Evolutionary conservation across 371 early-diverging fungal species (phyloP).

Genomic region (Capillidium heterosporum): DNA sequence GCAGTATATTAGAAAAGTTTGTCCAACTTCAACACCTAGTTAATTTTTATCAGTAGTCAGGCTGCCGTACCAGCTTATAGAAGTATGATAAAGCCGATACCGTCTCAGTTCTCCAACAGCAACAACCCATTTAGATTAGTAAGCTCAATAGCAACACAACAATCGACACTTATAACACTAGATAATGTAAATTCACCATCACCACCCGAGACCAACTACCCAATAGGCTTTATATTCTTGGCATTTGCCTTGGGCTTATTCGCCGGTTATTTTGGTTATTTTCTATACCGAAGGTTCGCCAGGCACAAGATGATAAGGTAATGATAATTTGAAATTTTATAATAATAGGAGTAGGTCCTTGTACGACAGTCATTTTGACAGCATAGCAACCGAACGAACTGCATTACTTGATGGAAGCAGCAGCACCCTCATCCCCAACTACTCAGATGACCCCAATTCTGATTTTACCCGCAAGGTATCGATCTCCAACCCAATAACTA

Average conservation of each 20-base stretch:
- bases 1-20: no score
- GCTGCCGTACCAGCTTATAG: no score
- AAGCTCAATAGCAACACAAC: no score
- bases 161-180: no score
- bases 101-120: no score
- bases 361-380: neutral
- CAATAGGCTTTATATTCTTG: neutral
- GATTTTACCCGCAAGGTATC: neutral
- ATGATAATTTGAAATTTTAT: neutral
- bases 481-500: conserved; percentile 1
- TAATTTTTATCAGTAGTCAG: no score
- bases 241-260: neutral
- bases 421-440: neutral
- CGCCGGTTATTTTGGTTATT: neutral
- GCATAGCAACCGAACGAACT: neutral
- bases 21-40: no score
- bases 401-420: neutral
- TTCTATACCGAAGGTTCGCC: neutral
- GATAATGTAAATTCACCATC: no score
- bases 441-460: neutral
- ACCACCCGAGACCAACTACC: no score
- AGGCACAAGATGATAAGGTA: neutral
- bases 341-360: neutral
- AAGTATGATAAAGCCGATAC: no score
- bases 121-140: no score